Base-by-base conservation (phyloP, 2,329 filamentous ascomycete species). In the Mariannaea elegans region DNA sequence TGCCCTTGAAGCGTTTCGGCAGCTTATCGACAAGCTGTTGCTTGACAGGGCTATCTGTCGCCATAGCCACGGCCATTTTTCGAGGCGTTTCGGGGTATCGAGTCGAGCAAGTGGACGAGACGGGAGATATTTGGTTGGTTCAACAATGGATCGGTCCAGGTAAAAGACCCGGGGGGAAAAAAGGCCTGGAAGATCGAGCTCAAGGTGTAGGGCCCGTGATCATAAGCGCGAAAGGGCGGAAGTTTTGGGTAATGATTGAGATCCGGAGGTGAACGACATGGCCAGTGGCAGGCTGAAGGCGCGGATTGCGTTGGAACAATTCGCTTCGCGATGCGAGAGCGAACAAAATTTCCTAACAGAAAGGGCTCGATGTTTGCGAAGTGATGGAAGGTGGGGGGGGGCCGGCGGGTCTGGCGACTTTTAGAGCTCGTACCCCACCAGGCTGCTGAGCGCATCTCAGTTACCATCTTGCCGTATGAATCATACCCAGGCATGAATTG, bases 1-100 rank as follows among this genome's bases (percentile, higher is more conserved):
- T 86, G 73, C 93, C 90, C 76, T 90, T 93, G 81, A 97, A 96
- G 72, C 92, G 90, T 82, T 97, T 97, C 31, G 94, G 94, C 56
- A 92, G 84, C 74, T 89, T 89, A 78, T 97, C 93, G 53, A 93
- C 86, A 75, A 97, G 90, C 85, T 97, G 93, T 81, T 93, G 88
- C 84, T 97, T 97, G 71, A 88, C 76, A 27, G 79, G 76, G 52
- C 71, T 73, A 32, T 75, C 71, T 14, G 72, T 64, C 7, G 69
- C 21, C 21, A 27, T 16, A 23, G 49, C 47, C 16, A 55, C 27
- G 29, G 65, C 63, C 65, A 67, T 27, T 16, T 54, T n/a, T 14
- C 12, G 32, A 42, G 7, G 21, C 7, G 23, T 21, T 27, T 52
- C 16, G 5, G 10, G 23, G 18, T 36, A 27, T 45, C 16, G n/a